These are phyloP conservation scores for Rhododendron griersonianum DNA, from an alignment of 148 eudicot genomes.

Conservation along the genomic window DNA sequence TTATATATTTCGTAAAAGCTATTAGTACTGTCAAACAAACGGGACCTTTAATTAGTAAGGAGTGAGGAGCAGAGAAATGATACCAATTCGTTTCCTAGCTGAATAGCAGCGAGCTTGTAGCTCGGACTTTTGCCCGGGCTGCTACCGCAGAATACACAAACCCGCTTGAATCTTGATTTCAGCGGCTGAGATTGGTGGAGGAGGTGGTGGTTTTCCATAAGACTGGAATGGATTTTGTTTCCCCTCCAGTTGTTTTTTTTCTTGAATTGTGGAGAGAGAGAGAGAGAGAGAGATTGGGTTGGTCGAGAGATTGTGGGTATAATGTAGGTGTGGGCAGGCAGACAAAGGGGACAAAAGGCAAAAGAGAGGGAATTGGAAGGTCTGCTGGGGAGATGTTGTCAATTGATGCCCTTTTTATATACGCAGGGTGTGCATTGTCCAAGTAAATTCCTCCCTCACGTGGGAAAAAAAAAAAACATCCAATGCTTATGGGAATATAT, in stretches of 20 bases:
- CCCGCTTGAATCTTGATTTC: constrained; percentile 49
- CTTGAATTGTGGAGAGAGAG: constrained; percentile 3
- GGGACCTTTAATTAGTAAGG: too few species aligned
- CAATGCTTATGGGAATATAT: neutral
- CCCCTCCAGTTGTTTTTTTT: neutral
- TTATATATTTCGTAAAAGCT: neutral
- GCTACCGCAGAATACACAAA: constrained; percentile 84
- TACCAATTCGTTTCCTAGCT: constrained; percentile 68
- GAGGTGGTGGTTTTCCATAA: constrained; percentile 13
- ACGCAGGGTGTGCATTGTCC: neutral
- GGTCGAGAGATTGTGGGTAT: neutral
- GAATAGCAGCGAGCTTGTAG: constrained; percentile 60
- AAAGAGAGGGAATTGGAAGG: neutral
- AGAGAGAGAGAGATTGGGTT: neutral
- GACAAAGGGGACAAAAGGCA: neutral
- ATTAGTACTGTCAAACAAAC: neutral
- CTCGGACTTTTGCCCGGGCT: constrained; percentile 70
- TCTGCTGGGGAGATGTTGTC: neutral
- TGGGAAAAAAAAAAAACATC: neutral
- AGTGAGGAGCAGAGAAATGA: neutral
- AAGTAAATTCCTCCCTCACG: neutral
- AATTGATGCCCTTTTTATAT: neutral
- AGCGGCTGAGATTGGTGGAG: neutral
- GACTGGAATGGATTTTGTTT: neutral
- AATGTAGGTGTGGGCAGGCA: neutral